These are phyloP conservation scores for Globisporangium iwayamae DNA, from an alignment of 352 stramenopile species.

Conservation along the genomic window DNA sequence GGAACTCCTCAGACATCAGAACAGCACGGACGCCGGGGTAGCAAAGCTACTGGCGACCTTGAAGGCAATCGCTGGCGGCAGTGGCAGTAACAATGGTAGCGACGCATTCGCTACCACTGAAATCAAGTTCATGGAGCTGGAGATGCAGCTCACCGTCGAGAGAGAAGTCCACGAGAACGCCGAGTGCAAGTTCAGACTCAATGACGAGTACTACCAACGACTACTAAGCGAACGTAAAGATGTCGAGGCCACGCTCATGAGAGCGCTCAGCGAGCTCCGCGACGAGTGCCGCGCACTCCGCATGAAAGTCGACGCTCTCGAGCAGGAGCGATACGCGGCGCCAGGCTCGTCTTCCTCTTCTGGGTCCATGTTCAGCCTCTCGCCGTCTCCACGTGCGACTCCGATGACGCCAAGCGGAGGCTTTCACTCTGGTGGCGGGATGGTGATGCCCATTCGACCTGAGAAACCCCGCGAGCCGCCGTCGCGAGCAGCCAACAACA, in stretches of 20 bases:
- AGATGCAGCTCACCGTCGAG: conserved; percentile 36
- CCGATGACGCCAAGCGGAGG: conserved; percentile 7
- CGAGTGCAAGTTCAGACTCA: conserved; percentile 34
- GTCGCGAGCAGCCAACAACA: conserved; percentile 9
- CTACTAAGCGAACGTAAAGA: conserved; percentile 54
- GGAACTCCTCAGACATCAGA: conserved; percentile 30
- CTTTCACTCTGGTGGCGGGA: neutral
- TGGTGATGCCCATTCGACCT: conserved; percentile 45
- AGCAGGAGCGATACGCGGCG: conserved; percentile 28
- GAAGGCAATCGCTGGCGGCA: conserved; percentile 19
- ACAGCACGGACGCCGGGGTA: conserved; percentile 23
- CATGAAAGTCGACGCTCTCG: conserved; percentile 37
- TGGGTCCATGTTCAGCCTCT: conserved; percentile 7
- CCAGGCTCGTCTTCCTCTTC: conserved; percentile 1
- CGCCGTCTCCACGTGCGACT: conserved; percentile 10
- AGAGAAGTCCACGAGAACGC: conserved; percentile 26
- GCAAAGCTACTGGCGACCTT: conserved; percentile 28
- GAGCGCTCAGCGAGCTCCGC: conserved; percentile 30
- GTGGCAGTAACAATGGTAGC: neutral
- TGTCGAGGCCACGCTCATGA: conserved; percentile 39
- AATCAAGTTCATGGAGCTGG: conserved; percentile 33
- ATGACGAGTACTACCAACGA: conserved; percentile 40
- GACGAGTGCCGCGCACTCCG: conserved; percentile 34
- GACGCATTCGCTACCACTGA: conserved; percentile 32
- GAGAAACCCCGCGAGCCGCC: conserved; percentile 38